Evolutionary conservation across 257 asterid genomes (phyloP).

Genomic region (Jasminum sambac): DNA sequence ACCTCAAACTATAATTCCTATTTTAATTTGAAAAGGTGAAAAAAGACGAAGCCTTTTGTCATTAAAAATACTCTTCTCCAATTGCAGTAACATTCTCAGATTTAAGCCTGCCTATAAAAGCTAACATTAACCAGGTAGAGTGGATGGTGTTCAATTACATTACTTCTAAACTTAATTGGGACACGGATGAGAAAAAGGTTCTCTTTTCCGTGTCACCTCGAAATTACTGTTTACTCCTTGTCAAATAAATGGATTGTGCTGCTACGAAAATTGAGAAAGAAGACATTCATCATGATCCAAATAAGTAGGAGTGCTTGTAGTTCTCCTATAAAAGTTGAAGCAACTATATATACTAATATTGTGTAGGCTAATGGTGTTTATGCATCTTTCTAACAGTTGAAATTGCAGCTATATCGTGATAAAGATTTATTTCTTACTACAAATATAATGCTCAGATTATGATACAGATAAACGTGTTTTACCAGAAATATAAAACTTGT

Average conservation of each 20-base stretch:
- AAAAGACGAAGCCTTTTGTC: too few relatives aligned
- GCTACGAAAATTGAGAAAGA: background rate
- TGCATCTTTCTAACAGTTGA: background rate
- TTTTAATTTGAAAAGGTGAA: too few relatives aligned
- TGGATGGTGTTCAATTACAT: too few relatives aligned
- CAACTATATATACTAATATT: background rate
- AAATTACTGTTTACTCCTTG: background rate
- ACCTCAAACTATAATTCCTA: background rate
- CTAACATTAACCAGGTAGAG: too few relatives aligned
- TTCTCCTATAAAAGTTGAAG: background rate
- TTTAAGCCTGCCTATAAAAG: background rate
- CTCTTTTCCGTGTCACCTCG: background rate
- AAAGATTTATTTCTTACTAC: background rate
- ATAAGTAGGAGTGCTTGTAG: background rate
- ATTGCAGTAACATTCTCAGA: background rate
- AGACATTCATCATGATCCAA: background rate
- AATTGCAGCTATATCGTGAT: background rate
- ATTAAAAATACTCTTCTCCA: too few relatives aligned
- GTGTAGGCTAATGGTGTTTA: background rate
- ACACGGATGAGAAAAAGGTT: background rate
- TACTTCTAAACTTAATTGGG: too few relatives aligned
- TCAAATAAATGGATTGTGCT: background rate
- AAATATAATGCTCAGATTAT: background rate
- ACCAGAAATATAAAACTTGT: background rate
- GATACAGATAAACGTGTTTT: background rate